Evolutionary conservation across 2,329 filamentous ascomycete genomes (phyloP).

Genomic region (Alternaria ethzedia): DNA sequence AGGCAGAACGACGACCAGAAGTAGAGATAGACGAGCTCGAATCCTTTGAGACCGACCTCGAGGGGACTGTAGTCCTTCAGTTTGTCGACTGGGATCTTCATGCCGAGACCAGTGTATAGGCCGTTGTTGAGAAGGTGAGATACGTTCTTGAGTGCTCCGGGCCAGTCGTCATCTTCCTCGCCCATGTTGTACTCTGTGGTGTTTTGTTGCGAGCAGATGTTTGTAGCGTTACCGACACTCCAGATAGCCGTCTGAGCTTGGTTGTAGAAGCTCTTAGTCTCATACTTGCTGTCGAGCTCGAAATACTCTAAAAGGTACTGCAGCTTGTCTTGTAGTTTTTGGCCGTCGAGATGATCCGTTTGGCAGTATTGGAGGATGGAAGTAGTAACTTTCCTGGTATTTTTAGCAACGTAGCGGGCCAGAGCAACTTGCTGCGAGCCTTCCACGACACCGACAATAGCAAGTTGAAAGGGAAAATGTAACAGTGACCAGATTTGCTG

Average conservation of each 20-base stretch:
- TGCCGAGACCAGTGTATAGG: slow-evolving; percentile 42
- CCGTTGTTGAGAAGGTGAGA: slow-evolving; percentile 34
- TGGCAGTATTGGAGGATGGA: slow-evolving; percentile 49
- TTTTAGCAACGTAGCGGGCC: slow-evolving; percentile 55
- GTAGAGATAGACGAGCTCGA: slow-evolving; percentile 47
- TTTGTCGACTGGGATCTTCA: slow-evolving; percentile 41
- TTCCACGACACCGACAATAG: slow-evolving; percentile 69
- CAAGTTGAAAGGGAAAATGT: slow-evolving; percentile 69
- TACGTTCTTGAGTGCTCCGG: slow-evolving; percentile 28
- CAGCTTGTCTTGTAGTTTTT: slow-evolving; percentile 38
- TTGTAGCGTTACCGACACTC: slow-evolving; percentile 38
- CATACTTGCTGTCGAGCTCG: slow-evolving; percentile 40
- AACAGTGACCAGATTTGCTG: slow-evolving; percentile 65
- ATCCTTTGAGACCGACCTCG: slow-evolving; percentile 36
- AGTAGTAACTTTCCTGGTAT: slow-evolving; percentile 49
- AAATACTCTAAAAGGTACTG: slow-evolving; percentile 31
- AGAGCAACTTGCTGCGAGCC: slow-evolving; percentile 65
- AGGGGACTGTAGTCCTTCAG: slow-evolving; percentile 32
- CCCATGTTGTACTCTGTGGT: slow-evolving; percentile 15
- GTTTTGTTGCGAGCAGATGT: slow-evolving; percentile 38
- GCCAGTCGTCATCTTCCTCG: slow-evolving; percentile 14
- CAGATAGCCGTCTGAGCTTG: slow-evolving; percentile 20
- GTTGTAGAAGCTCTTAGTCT: slow-evolving; percentile 28
- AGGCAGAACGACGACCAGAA: slow-evolving; percentile 47
- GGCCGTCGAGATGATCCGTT: slow-evolving; percentile 35